Evolutionary conservation across 495 filamentous ascomycete genomes (phyloP), one percentile per base, ranked within the genome.

Genomic region (Aspergillus conjunctus): DNA sequence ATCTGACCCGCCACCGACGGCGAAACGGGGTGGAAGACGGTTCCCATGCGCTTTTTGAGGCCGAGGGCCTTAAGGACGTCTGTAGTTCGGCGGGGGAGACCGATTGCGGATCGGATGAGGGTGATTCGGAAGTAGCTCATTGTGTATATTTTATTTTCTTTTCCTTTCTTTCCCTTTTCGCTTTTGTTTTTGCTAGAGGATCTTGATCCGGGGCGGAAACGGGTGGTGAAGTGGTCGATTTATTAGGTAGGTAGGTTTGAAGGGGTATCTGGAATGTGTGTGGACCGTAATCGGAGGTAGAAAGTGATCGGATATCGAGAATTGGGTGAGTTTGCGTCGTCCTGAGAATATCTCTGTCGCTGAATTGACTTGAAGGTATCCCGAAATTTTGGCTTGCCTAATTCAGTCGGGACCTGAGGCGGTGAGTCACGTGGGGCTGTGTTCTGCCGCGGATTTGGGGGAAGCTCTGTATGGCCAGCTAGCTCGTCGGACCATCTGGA

Each of bases 51-150:
- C 71, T 91, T 91, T 58, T 88, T 90, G 41, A 99, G 84, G 26
- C 95, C 95, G 33, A 99, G 87, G 8, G 95, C 90, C 66, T 86
- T 83, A 51, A 99, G 89, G 53, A 96, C 91, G 65, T 89, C 92
- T 75, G 84, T 84, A 61, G 87, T 89, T 68, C 89, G 87, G 65
- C 85, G 76, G 10, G 95, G 92, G 53, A 99, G 86, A 67, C 95
- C 95, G 77, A 99, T 99, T 61, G 88, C 88, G 60, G 88, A 92
- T 67, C 95, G 93, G 71, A 94, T 80, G 64, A 98, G 91, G 64
- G 93, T 97, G 71, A 99, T 91, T 67, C 91, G 89, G 84, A 98
- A 98, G 83, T 83, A 98, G 59, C 89, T 84, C 91, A 96, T 96
- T 71, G 62, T 84, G 53, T 31, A 26, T 32, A 31, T 31, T 10